Conservation (phyloP, 345 rosid genomes). For the Syzygium oleosum region DNA sequence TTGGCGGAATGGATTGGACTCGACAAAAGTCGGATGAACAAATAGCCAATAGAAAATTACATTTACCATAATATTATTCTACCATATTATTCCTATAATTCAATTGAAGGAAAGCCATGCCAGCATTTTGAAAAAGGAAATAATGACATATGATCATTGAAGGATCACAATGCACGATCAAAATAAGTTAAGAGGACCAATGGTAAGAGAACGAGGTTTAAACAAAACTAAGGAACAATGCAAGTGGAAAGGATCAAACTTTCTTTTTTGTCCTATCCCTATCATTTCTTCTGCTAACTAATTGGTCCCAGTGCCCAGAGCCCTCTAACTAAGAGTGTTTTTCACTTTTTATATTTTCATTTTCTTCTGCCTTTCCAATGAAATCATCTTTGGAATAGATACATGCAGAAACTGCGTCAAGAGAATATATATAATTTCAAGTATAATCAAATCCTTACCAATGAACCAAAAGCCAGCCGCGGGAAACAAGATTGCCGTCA, state of each 20-base stretch:
- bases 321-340: not conserved
- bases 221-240: not conserved
- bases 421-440: not conserved
- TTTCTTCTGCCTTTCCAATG: not conserved
- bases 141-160: not conserved
- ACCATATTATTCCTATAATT: not conserved
- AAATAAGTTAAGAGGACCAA: not conserved
- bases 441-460: conserved; percentile 22
- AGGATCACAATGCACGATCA: not conserved
- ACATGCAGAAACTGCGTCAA: not conserved
- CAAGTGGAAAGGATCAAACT: not conserved
- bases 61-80: not conserved
- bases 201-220: not conserved
- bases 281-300: not conserved
- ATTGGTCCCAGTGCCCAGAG: not conserved
- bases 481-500: conserved; percentile 64
- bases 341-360: not conserved
- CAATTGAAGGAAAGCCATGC: not conserved
- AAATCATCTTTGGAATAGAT: not conserved
- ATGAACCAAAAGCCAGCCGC: conserved; percentile 84
- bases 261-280: not conserved
- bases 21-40: not conserved
- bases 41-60: not conserved
- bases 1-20: not conserved
- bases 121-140: not conserved